Evolutionary conservation across 306 rosid genomes (phyloP).

Genomic region (Gillenia trifoliata): DNA sequence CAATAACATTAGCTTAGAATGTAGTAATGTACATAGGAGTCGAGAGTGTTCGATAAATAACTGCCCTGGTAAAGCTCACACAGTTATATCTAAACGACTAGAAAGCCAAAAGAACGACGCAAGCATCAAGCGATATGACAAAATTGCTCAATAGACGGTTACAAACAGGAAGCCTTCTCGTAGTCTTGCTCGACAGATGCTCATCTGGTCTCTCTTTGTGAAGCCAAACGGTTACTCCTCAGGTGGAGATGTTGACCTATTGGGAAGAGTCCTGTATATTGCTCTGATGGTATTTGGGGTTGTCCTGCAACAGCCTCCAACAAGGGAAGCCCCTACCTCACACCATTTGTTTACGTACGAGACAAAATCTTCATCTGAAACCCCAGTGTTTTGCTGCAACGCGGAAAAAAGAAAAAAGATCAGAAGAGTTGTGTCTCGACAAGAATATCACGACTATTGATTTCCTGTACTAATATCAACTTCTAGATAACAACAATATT

Average conservation of each 20-base stretch:
- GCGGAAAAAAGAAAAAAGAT: not conserved
- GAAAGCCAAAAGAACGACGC: not conserved
- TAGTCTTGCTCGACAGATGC: not conserved
- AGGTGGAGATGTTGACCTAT: conserved; percentile 1
- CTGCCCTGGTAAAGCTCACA: not conserved
- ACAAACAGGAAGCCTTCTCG: not conserved
- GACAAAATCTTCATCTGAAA: conserved; percentile 64
- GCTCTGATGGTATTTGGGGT: conserved; percentile 81
- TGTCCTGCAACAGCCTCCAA: conserved; percentile 97
- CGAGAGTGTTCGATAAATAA: not conserved
- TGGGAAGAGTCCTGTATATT: conserved; percentile 41
- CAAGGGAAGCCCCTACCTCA: conserved; percentile 74
- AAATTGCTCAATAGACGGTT: not conserved
- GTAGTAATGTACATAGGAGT: not conserved
- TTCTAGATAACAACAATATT: not conserved
- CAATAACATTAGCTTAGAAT: not conserved
- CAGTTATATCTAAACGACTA: not conserved
- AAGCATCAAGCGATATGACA: not conserved
- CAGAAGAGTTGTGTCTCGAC: not conserved
- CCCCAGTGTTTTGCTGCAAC: conserved; percentile 59
- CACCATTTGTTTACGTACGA: conserved; percentile 68
- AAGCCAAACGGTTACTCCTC: not conserved
- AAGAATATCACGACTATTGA: not conserved
- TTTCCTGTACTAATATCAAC: not conserved
- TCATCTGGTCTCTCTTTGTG: not conserved